These are phyloP conservation scores for Monilinia vaccinii-corymbosi DNA, from an alignment of 2,329 filamentous ascomycete species.

Conservation along the genomic window DNA sequence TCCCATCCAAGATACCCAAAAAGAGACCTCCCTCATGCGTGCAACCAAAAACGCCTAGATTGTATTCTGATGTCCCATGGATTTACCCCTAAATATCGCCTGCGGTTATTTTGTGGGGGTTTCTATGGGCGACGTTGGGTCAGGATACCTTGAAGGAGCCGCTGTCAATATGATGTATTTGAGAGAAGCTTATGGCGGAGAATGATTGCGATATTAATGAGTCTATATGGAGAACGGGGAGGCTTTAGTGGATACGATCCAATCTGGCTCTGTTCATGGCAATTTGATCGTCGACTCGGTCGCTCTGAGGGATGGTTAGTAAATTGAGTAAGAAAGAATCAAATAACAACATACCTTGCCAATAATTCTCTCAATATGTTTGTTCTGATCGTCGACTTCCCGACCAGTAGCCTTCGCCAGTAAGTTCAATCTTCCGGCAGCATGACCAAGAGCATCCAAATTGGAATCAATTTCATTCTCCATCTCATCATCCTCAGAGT, in stretches of 20 bases:
- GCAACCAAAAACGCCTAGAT: background rate
- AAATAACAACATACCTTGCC: conserved; percentile 52
- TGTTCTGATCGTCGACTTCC: conserved; percentile 71
- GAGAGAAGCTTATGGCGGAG: background rate
- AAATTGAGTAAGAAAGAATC: background rate
- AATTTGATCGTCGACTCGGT: conserved; percentile 73
- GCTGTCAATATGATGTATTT: background rate
- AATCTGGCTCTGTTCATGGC: conserved; percentile 59
- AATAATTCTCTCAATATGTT: conserved; percentile 66
- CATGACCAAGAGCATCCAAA: conserved; percentile 48
- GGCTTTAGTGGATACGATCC: conserved; percentile 26
- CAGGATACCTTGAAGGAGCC: background rate
- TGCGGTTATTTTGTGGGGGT: background rate
- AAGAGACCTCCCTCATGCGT: background rate
- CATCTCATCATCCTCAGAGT: conserved; percentile 39
- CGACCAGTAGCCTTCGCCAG: conserved; percentile 65
- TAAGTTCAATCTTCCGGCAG: conserved; percentile 61
- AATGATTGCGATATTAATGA: background rate
- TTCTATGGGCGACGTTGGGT: background rate
- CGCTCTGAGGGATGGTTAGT: conserved; percentile 50
- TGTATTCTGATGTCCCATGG: background rate
- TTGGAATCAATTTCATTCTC: conserved; percentile 64
- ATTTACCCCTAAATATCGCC: background rate
- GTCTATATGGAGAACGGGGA: background rate
- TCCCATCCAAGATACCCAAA: background rate